A percentile compares a stretch with the other conserved stretches of the same genome.
Evolutionary conservation across 768 basidiomycete species (phyloP).

Genomic region (Exidia glandulosa): DNA sequence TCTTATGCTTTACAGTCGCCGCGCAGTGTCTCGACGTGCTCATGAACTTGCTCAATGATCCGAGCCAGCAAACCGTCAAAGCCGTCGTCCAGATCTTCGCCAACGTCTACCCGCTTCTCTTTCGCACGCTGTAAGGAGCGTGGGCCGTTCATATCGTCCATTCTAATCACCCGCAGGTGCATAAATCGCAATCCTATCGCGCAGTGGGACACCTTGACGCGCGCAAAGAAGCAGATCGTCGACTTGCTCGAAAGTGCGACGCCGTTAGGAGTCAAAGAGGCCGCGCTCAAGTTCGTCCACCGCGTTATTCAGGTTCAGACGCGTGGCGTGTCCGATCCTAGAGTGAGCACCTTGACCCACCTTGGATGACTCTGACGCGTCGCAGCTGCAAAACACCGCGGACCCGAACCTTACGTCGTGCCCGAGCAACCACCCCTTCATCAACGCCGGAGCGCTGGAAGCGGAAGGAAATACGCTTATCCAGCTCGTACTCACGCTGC

Average conservation of each 20-base stretch:
- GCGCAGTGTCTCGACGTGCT: slow-evolving; percentile 65
- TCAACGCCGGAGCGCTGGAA: slow-evolving; percentile 63
- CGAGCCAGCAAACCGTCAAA: slow-evolving; percentile 59
- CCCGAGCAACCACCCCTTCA: slow-evolving; percentile 82
- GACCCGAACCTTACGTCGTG: slow-evolving; percentile 81
- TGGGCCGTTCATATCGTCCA: no score
- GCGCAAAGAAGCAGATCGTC: slow-evolving; percentile 61
- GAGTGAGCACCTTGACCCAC: slow-evolving; percentile 65
- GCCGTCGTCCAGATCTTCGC: slow-evolving; percentile 70
- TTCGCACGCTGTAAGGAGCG: slow-evolving; percentile 73
- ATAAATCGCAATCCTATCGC: slow-evolving; percentile 54
- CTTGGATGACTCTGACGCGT: slow-evolving; percentile 9
- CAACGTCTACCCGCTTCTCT: slow-evolving; percentile 77
- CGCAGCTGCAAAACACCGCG: slow-evolving; percentile 73
- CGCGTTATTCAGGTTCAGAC: slow-evolving; percentile 85
- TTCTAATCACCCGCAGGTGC: no score
- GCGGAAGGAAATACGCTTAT: slow-evolving; percentile 76
- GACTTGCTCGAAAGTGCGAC: slow-evolving; percentile 51
- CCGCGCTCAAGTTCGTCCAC: slow-evolving; percentile 88
- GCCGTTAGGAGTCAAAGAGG: slow-evolving; percentile 59
- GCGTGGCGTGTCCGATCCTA: slow-evolving; percentile 78
- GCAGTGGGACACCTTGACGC: slow-evolving; percentile 60
- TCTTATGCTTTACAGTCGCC: slow-evolving; percentile 41
- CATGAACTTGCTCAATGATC: slow-evolving; percentile 55
- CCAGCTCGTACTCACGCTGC: slow-evolving; percentile 58